Conservation (phyloP, 2,329 filamentous ascomycete species). For the Allantophomopsis lycopodina region DNA sequence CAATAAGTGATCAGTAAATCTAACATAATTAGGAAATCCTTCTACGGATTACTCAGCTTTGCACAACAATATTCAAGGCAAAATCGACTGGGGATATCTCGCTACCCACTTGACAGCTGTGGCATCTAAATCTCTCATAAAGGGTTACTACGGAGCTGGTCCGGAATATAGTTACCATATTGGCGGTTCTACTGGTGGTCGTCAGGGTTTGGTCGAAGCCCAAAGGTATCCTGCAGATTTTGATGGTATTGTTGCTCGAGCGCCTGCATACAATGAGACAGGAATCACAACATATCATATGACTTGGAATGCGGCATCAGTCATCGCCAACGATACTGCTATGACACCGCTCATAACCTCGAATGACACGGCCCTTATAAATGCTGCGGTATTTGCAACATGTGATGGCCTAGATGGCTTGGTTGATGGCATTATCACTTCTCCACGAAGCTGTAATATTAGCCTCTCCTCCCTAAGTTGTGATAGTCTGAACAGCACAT, state of each 20-base stretch:
- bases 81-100: neutral
- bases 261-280: constrained; percentile 16
- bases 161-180: constrained; percentile 24
- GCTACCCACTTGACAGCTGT: constrained; percentile 1
- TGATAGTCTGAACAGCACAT: neutral
- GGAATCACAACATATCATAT: constrained; percentile 1
- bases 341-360: neutral
- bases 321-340: neutral
- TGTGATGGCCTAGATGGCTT: too few species aligned
- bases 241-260: constrained; percentile 26
- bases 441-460: too few species aligned
- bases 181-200: constrained; percentile 26
- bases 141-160: constrained; percentile 18
- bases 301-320: neutral
- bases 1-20: too few species aligned
- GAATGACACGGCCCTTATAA: neutral
- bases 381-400: too few species aligned
- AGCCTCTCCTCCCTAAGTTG: neutral
- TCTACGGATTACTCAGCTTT: neutral
- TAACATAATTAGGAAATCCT: neutral
- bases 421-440: too few species aligned
- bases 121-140: neutral
- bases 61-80: constrained; percentile 1
- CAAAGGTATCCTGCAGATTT: constrained; percentile 25
- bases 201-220: constrained; percentile 26